Evolutionary conservation across 805 yeast species (phyloP), one percentile per base, ranked within the genome.

Genomic region (Nakazawaea pomicola): DNA sequence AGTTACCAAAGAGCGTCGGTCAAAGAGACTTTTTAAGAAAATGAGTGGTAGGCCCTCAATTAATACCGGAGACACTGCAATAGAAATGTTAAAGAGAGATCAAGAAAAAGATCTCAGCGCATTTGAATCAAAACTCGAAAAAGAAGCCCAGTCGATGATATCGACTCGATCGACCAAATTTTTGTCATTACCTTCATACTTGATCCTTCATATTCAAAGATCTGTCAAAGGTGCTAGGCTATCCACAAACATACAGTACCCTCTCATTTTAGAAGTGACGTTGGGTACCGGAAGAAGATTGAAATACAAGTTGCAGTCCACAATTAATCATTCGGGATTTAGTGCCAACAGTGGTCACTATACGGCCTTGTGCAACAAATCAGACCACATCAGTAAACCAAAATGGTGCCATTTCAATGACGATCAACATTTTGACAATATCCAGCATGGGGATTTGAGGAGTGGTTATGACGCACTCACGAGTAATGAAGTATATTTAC

Each of bases 361-460:
- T 53, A 84, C 90, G 1, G 67, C 88, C 0, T 59, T 81, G 34
- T 79, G 81, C 3, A 74, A 79, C 50, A 80, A 71, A 50, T 43
- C 51, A 6, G 34, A 61, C 46, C 59, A 56, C 31, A 56, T 65
- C 33, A 58, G 61, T 6, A 67, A 69, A 44, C 79, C 79, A 25
- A 65, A 66, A 49, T 84, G 93, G 93, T 78, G 81, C 47, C 72
- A 72, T 46, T 84, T 84, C 57, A 91, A 84, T 55, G 95, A 84
- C 58, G 91, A 83, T 38, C 64, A 61, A 32, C 74, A 73, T 29
- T 65, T 70, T 52, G 47, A 57, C 34, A 68, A 67, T 47, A 52
- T 67, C 17, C 52, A 62, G 6, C 81, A 76, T 49, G 82, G 77
- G 25, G 67, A 67, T 51, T 48, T 61, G 14, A 63, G 64, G 29